Evolutionary conservation across 257 asterid species (phyloP), one percentile per base, ranked within the genome.

Genomic region (Forsythia viridissima): DNA sequence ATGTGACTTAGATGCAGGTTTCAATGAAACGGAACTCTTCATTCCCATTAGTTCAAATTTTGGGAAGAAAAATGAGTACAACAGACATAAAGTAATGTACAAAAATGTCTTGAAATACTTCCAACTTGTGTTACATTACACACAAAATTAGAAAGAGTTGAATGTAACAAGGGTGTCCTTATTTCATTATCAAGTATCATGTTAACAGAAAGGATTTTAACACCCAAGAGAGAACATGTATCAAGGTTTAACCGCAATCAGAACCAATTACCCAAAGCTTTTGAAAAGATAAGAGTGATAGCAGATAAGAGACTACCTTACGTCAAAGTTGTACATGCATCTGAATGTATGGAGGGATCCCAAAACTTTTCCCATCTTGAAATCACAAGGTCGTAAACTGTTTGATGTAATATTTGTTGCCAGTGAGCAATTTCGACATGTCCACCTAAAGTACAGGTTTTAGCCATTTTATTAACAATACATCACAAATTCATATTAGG

Each of bases 321-420:
- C 67, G 70, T 90, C 90, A 83, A 93, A 89, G 83, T 86, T 87
- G 89, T 92, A 93, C 30, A 86, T 86, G 90, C 98, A 96, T 84
- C 96, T 84, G 87, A 92, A 91, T 77, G 91, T 89, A 82, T 89
- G 98, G 76, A 92, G 90, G 81, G 99, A 87, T 81, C 91, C 82
- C 66, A 92, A 82, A 74, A 93, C 86, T 87, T 87, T 96, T 80
- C 96, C 97, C 96, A 90, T 85, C 87, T 92, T 96, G 81, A 96
- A 96, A 86, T 96, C 99, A 91, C 97, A 93, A 57, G 96, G 99
- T 77, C 90, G 84, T 76, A 93, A 87, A 79, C 89, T 89, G 80
- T 89, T 88, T 9, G 96, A 87, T 38, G 98, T 78, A 65, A 96
- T 84, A 84, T 88, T 89, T 77, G 94, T 80, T 82, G 96, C 86